Conservation (phyloP, 2,329 filamentous ascomycete species). For the Emmonsiellopsis sp. region DNA sequence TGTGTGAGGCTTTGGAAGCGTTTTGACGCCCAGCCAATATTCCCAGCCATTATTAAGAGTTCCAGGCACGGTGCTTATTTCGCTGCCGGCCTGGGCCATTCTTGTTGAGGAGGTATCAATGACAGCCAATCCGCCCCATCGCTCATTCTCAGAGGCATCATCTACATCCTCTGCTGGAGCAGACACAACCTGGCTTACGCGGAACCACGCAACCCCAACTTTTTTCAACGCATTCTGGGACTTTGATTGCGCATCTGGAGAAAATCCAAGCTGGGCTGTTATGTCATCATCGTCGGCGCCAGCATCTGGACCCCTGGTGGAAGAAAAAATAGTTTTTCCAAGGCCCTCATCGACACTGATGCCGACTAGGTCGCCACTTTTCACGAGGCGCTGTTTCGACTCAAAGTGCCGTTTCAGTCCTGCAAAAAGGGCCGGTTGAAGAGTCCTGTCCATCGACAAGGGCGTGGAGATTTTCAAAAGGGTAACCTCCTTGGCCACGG, state of each 20-base stretch:
- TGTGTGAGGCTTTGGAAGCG: conserved; percentile 43
- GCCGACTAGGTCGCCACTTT: conserved; percentile 78
- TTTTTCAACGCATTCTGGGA: conserved; percentile 35
- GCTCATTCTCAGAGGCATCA: conserved; percentile 55
- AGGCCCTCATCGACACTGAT: conserved; percentile 81
- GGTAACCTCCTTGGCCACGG: conserved; percentile 67
- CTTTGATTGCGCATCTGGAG: conserved; percentile 5
- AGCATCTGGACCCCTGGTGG: conserved; percentile 44
- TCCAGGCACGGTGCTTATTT: conserved; percentile 70
- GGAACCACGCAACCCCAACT: conserved; percentile 77
- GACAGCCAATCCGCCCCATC: conserved; percentile 78
- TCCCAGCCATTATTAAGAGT: conserved; percentile 72
- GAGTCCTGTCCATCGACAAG: conserved; percentile 70
- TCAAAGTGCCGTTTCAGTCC: conserved; percentile 86
- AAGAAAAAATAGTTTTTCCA: conserved; percentile 71
- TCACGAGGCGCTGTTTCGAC: conserved; percentile 69
- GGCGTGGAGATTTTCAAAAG: conserved; percentile 84
- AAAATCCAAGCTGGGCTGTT: conserved; percentile 9
- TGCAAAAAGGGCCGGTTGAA: conserved; percentile 78
- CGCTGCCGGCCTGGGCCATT: conserved; percentile 85
- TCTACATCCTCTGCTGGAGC: conserved; percentile 42
- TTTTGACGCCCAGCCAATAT: conserved; percentile 75
- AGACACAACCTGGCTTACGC: conserved; percentile 63
- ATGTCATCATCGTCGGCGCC: conserved; percentile 63
- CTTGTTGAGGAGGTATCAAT: conserved; percentile 81